These are phyloP conservation scores for Gautieria morchelliformis DNA, from an alignment of 768 basidiomycete genomes.

Conservation along the genomic window DNA sequence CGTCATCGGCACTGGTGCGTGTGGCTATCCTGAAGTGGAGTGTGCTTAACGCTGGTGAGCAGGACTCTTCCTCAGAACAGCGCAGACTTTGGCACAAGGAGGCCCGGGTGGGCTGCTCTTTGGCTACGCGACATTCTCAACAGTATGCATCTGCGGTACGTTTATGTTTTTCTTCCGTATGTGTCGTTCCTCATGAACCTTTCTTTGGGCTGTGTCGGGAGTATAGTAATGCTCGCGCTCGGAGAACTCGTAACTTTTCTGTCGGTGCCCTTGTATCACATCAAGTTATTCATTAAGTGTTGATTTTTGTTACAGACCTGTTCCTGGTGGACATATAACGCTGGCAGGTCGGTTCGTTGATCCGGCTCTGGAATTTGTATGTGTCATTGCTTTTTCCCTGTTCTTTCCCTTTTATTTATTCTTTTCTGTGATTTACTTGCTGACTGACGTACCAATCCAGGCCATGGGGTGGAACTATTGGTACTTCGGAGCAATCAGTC, in stretches of 20 bases:
- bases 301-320: slow-evolving; percentile 26
- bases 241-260: slow-evolving; percentile 73
- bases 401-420: background rate
- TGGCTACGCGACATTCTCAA: slow-evolving; percentile 54
- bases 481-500: slow-evolving; percentile 25
- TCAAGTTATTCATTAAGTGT: background rate
- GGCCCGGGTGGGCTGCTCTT: slow-evolving; percentile 70
- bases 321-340: slow-evolving; percentile 74
- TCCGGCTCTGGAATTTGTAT: slow-evolving; percentile 49
- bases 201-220: background rate
- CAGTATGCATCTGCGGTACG: slow-evolving; percentile 53
- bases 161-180: background rate
- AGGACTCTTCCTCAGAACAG: slow-evolving; percentile 42
- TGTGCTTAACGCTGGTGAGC: background rate
- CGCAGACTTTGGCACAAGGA: slow-evolving; percentile 37
- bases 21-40: background rate
- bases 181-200: background rate
- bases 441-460: background rate
- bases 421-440: no score
- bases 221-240: slow-evolving; percentile 15
- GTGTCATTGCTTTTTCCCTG: background rate
- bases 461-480: slow-evolving; percentile 46
- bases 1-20: background rate
- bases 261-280: background rate
- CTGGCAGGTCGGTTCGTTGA: slow-evolving; percentile 77